Evolutionary conservation across 2,329 filamentous ascomycete genomes (phyloP), one percentile per base, ranked within the genome.

Genomic region (Apiospora malaysiana): DNA sequence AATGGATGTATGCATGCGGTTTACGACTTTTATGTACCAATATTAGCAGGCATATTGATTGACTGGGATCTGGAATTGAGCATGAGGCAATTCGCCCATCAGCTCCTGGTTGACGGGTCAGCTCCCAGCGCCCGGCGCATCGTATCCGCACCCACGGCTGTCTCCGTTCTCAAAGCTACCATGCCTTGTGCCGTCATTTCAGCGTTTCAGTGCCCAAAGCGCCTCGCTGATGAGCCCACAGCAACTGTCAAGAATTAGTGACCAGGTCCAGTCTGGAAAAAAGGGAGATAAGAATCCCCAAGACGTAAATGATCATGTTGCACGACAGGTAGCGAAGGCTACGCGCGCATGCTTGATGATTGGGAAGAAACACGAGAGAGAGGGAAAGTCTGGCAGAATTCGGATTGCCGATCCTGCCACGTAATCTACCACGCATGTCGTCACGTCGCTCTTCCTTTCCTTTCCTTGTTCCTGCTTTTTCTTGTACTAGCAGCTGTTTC

Each of bases 161-260:
- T 40, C 56, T n/a, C 56, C 56, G 56, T 63, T 21, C 56, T 63
- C 56, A n/a, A 12, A 40, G 56, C 56, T 63, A 63, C 56, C 32
- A 8, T 40, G 32, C n/a, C 21, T 18, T 9, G 18, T 40, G 56
- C 37, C 32, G 56, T 63, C 32, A 32, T 63, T 63, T 40, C 27
- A 63, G 56, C 27, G 56, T 63, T 63, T 40, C 56, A 63, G 18
- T 18, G 56, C 10, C 1, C 56, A n/a, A 37, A 63, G 27, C 27
- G 9, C 40, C 27, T 32, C 18, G 40, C 40, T 40, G 32, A 40
- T 32, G 14, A 63, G 32, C 56, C 18, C 56, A 32, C 25, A 63
- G 32, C 25, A 63, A 21, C 32, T 63, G 32, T 63, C 56, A 63
- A 63, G 56, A 40, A 32, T n/a, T 18, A n/a, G 18, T 40, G 9